Conservation (phyloP, 345 rosid genomes). For the Mercurialis annua region DNA sequence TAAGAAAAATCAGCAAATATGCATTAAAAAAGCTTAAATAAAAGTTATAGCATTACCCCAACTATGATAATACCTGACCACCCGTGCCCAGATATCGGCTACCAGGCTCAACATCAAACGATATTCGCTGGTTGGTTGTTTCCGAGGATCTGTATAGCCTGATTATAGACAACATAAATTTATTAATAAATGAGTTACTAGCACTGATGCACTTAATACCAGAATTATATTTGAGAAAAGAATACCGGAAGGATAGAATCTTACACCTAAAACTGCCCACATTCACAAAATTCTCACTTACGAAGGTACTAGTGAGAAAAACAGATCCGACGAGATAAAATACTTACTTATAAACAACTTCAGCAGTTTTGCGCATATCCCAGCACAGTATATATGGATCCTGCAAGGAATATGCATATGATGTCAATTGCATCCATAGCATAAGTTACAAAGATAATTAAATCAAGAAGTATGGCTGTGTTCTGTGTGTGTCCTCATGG, state of each 20-base stretch:
- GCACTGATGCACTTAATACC: neutral
- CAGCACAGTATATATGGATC: slow-evolving; percentile 95
- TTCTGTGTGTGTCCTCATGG: neutral
- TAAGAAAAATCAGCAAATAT: neutral
- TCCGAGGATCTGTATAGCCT: slow-evolving; percentile 87
- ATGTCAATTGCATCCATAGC: slow-evolving; percentile 1
- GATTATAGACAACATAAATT: slow-evolving; percentile 3
- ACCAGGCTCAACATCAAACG: slow-evolving; percentile 73
- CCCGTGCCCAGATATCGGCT: slow-evolving; percentile 87
- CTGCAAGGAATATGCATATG: slow-evolving; percentile 33
- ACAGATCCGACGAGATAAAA: neutral
- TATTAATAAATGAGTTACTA: no score
- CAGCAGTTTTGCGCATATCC: slow-evolving; percentile 85
- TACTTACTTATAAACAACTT: slow-evolving; percentile 87
- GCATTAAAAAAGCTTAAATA: neutral
- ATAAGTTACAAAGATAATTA: slow-evolving; percentile 3
- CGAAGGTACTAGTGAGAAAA: neutral
- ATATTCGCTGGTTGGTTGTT: slow-evolving; percentile 83
- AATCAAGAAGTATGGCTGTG: neutral
- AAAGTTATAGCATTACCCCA: neutral
- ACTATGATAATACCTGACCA: slow-evolving; percentile 60
- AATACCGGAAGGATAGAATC: neutral
- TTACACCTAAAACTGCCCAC: neutral
- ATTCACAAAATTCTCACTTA: neutral
- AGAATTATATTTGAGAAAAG: neutral